These are phyloP conservation scores for Annulohypoxylon truncatum DNA, from an alignment of 2,329 filamentous ascomycete genomes.

Conservation along the genomic window DNA sequence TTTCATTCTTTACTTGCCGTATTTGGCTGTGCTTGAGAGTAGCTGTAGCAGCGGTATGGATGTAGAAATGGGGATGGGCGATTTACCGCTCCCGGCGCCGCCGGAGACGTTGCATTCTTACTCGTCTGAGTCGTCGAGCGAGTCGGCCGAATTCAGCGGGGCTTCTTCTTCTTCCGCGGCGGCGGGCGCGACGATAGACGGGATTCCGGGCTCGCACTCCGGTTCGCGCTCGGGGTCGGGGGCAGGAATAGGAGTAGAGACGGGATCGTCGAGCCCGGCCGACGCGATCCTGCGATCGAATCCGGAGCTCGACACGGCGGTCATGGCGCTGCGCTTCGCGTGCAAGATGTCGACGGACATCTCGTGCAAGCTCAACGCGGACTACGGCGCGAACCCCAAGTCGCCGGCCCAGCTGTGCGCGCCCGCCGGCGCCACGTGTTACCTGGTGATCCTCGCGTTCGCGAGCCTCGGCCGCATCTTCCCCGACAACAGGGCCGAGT, in stretches of 20 bases:
- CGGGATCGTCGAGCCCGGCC: neutral
- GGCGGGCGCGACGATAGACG: neutral
- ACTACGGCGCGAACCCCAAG: conserved; percentile 40
- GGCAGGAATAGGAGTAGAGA: too few species aligned
- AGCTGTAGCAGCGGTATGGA: neutral
- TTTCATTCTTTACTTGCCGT: conserved; percentile 50
- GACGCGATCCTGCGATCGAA: conserved; percentile 22
- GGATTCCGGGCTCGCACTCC: neutral
- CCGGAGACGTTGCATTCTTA: neutral
- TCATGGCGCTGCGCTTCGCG: conserved; percentile 49
- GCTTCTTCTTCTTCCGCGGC: neutral
- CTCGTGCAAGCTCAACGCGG: conserved; percentile 49
- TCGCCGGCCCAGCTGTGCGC: conserved; percentile 47
- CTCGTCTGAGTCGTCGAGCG: neutral
- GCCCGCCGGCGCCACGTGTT: conserved; percentile 50
- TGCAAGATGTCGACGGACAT: conserved; percentile 52
- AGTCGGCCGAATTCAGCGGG: neutral
- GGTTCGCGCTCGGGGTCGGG: neutral
- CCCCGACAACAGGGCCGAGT: conserved; percentile 45
- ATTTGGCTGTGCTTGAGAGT: conserved; percentile 46
- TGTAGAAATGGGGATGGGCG: neutral
- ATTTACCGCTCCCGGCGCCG: neutral
- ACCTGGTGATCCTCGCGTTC: conserved; percentile 48
- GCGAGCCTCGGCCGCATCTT: conserved; percentile 47
- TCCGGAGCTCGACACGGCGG: conserved; percentile 44